A percentile compares a stretch with the other conserved stretches of the same genome.
phyloP scores from a whole-genome alignment of 352 stramenopile species.

The Globisporangium barbulae region DNA sequence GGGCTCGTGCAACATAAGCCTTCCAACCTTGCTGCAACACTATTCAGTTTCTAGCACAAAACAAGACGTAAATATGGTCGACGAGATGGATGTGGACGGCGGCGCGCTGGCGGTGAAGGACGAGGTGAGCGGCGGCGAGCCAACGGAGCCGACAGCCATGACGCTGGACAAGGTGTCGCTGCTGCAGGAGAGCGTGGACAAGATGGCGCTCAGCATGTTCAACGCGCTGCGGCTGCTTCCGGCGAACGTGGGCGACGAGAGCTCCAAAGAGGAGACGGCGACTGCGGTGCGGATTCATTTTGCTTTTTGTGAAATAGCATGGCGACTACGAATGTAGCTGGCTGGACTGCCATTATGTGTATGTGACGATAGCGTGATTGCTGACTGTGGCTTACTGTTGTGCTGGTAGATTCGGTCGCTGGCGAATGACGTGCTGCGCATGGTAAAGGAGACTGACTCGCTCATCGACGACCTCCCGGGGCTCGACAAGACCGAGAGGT shows the following conservation, averaged over 20 bases:
- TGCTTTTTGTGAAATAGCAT: background rate
- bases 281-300: conserved; percentile 29
- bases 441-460: conserved; percentile 74
- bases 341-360: background rate
- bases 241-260: conserved; percentile 40
- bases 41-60: background rate
- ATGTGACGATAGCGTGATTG: background rate
- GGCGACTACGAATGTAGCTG: background rate
- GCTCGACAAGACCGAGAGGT: conserved; percentile 80
- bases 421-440: conserved; percentile 71
- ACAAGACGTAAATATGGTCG: conserved; percentile 12
- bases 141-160: conserved; percentile 16
- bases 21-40: background rate
- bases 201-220: conserved; percentile 87
- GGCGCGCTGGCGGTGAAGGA: conserved; percentile 9
- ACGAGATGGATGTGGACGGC: conserved; percentile 14
- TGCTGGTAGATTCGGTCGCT: conserved; percentile 61
- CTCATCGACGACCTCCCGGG: conserved; percentile 80
- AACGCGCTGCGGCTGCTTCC: conserved; percentile 80
- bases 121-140: conserved; percentile 17
- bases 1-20: background rate
- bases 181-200: conserved; percentile 83
- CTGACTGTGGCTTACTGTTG: background rate
- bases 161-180: conserved; percentile 75
- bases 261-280: conserved; percentile 52